Conservation (phyloP, 2,329 filamentous ascomycete genomes). For the Paraphoma sp. region DNA sequence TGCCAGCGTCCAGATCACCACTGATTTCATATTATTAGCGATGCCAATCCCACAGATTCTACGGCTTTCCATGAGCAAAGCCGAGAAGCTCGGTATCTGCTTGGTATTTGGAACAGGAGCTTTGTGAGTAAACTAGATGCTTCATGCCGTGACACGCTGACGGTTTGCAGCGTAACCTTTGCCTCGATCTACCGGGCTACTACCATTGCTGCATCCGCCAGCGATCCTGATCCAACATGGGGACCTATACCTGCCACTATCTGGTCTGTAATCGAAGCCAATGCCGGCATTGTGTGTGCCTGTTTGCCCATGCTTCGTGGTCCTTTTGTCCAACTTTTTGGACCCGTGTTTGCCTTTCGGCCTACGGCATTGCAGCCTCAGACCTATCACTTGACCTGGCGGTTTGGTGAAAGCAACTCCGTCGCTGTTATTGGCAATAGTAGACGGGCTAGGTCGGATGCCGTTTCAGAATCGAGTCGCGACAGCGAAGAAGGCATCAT, state of each 20-base stretch:
- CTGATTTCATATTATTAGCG: constrained; percentile 25
- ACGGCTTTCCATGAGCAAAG: constrained; percentile 23
- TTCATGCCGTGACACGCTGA: constrained; percentile 5
- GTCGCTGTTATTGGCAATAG: background rate
- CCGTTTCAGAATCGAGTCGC: constrained; percentile 14
- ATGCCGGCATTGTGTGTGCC: constrained; percentile 31
- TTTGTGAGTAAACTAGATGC: constrained; percentile 17
- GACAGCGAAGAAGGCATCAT: constrained; percentile 26
- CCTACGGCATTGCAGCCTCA: background rate
- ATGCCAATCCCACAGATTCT: constrained; percentile 27
- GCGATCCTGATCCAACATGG: constrained; percentile 28
- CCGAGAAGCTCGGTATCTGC: constrained; percentile 29
- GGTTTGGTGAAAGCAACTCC: background rate
- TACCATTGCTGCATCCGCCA: constrained; percentile 29
- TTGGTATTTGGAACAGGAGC: constrained; percentile 29
- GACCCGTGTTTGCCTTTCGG: constrained; percentile 22
- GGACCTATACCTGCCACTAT: constrained; percentile 30
- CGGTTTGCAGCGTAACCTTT: constrained; percentile 25
- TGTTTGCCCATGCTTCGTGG: constrained; percentile 31
- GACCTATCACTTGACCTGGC: constrained; percentile 20
- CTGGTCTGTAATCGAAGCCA: constrained; percentile 33
- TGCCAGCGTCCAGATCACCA: constrained; percentile 25
- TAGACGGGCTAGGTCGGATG: constrained; percentile 9
- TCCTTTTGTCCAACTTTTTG: constrained; percentile 28
- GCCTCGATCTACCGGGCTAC: constrained; percentile 34